These are phyloP conservation scores for Tylopilus sp. DNA, from an alignment of 768 basidiomycete species.

Conservation along the genomic window DNA sequence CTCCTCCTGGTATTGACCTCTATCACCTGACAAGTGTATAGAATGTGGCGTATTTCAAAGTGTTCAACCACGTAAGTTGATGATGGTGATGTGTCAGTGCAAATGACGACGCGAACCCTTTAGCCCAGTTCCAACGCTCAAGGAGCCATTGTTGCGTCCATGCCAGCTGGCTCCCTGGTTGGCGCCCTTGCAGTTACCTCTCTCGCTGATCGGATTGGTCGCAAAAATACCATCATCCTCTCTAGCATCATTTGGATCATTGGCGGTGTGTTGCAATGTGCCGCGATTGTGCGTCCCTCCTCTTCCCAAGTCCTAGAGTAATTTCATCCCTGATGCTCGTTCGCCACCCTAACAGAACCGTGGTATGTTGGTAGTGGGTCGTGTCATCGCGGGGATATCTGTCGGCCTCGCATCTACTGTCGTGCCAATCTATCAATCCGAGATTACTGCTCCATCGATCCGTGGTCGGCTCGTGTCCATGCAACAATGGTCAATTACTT, in stretches of 20 bases:
- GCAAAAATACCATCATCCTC: slow-evolving; percentile 63
- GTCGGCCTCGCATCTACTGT: slow-evolving; percentile 65
- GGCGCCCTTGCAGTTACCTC: slow-evolving; percentile 62
- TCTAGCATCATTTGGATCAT: slow-evolving; percentile 70
- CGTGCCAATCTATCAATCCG: slow-evolving; percentile 74
- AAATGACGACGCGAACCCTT: slow-evolving; percentile 6
- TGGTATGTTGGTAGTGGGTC: slow-evolving; percentile 71
- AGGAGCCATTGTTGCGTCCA: slow-evolving; percentile 74
- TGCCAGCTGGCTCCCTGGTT: slow-evolving; percentile 69
- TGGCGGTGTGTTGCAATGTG: slow-evolving; percentile 70
- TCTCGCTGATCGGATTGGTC: slow-evolving; percentile 63
- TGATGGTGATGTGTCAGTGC: neutral
- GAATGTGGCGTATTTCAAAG: slow-evolving; percentile 26
- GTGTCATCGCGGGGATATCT: slow-evolving; percentile 64
- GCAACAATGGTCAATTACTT: slow-evolving; percentile 79
- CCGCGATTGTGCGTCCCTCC: slow-evolving; percentile 38
- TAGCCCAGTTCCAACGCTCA: slow-evolving; percentile 53
- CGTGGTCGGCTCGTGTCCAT: slow-evolving; percentile 73
- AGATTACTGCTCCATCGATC: slow-evolving; percentile 67
- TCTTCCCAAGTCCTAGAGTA: no score
- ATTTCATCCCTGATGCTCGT: no score
- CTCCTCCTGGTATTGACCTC: neutral
- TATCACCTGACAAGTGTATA: slow-evolving; percentile 5
- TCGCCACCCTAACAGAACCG: slow-evolving; percentile 43
- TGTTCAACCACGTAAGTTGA: slow-evolving; percentile 25